Conservation (phyloP, 441 rosid genomes). For the Arabidopsis lyrata region DNA sequence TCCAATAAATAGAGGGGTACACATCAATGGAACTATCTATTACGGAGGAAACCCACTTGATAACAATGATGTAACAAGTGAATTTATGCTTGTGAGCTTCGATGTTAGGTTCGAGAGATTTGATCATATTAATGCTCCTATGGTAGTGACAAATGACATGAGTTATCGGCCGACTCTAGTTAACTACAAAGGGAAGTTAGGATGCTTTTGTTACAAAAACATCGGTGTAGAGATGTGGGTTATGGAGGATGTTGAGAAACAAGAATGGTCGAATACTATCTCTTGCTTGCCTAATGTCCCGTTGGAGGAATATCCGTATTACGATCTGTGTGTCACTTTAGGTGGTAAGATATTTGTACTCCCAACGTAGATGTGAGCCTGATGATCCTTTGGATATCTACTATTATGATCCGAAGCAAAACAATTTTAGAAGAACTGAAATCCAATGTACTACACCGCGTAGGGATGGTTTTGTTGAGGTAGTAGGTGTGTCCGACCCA, state of each 20-base stretch:
- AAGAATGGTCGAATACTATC: constrained; percentile 18
- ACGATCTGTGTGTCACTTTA: neutral
- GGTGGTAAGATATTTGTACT: neutral
- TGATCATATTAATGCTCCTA: neutral
- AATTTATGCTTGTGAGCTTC: neutral
- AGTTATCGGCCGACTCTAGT: neutral
- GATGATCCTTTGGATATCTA: neutral
- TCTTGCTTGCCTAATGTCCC: neutral
- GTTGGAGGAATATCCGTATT: neutral
- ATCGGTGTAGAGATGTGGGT: neutral
- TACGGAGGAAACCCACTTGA: neutral
- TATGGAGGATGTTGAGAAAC: constrained; percentile 14
- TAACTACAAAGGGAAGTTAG: constrained; percentile 25
- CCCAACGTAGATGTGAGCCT: too few relatives aligned
- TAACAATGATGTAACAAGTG: too few relatives aligned
- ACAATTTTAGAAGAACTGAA: neutral
- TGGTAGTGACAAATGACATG: neutral
- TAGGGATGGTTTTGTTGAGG: too few relatives aligned
- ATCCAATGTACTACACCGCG: neutral
- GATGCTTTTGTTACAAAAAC: neutral
- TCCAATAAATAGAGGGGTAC: neutral
- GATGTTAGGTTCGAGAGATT: constrained; percentile 8
- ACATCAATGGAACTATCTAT: constrained; percentile 8
- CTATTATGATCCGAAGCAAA: neutral
- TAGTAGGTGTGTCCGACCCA: neutral